Evolutionary conservation across 306 rosid species (phyloP).

Genomic region (Fragaria ananassa): DNA sequence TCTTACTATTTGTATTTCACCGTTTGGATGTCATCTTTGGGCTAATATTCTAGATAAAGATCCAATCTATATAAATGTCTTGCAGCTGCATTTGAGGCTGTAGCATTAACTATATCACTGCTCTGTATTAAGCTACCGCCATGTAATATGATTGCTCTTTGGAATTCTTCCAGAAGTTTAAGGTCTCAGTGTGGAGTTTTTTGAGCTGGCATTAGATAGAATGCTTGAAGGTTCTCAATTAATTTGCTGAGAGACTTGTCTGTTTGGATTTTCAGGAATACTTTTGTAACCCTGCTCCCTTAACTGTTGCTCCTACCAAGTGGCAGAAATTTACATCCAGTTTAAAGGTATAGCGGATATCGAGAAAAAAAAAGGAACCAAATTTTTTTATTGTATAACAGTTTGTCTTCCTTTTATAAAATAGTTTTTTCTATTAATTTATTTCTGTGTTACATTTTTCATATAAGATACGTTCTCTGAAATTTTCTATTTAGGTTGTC

Average conservation of each 20-base stretch:
- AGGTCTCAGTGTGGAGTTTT: neutral
- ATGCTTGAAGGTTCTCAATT: neutral
- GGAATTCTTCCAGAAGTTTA: neutral
- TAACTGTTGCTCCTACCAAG: constrained; percentile 58
- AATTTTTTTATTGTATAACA: neutral
- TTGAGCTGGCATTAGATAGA: neutral
- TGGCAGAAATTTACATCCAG: constrained; percentile 86
- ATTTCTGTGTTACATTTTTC: constrained; percentile 2
- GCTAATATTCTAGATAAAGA: neutral
- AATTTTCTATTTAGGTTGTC: constrained; percentile 54
- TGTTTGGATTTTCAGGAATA: constrained; percentile 59
- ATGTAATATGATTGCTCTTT: neutral
- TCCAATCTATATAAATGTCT: neutral
- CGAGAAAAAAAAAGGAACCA: neutral
- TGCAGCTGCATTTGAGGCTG: neutral
- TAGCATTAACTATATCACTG: neutral
- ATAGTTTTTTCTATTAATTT: neutral
- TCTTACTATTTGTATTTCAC: neutral
- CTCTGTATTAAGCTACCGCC: neutral
- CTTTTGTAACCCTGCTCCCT: constrained; percentile 75
- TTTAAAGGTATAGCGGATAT: constrained; percentile 53
- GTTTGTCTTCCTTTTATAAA: neutral
- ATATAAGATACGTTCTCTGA: constrained; percentile 6
- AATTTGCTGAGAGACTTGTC: constrained; percentile 16
- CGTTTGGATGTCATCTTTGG: neutral